Evolutionary conservation across 495 filamentous ascomycete genomes (phyloP).

Genomic region (Rusavskia elegans): DNA sequence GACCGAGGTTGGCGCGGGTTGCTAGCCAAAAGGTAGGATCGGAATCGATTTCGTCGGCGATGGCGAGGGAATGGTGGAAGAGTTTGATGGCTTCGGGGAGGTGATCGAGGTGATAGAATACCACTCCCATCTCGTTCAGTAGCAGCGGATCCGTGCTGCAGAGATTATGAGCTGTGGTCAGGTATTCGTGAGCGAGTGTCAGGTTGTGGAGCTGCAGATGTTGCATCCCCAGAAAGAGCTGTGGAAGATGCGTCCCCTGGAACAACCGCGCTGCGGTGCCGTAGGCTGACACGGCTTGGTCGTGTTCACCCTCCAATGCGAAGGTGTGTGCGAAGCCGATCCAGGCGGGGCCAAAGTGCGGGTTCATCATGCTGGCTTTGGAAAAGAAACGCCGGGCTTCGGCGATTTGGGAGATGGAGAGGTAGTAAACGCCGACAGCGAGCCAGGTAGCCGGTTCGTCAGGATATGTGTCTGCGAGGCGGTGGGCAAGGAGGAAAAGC

Average conservation of each 20-base stretch:
- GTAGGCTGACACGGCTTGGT: conserved; percentile 96
- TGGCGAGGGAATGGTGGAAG: conserved; percentile 56
- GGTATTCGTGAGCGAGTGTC: conserved; percentile 87
- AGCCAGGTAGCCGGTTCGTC: conserved; percentile 84
- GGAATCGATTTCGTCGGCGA: conserved; percentile 65
- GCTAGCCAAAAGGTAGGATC: conserved; percentile 76
- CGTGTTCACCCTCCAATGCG: conserved; percentile 98
- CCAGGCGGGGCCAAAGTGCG: conserved; percentile 95
- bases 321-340: conserved; percentile 99
- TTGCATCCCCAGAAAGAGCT: conserved; percentile 97
- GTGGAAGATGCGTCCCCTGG: conserved; percentile 90
- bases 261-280: conserved; percentile 90
- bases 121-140: conserved; percentile 88
- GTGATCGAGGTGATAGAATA: conserved; percentile 80
- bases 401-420: conserved; percentile 73
- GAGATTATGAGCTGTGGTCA: conserved; percentile 68
- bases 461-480: conserved; percentile 81
- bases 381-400: conserved; percentile 92
- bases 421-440: conserved; percentile 90
- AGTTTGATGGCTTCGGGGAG: conserved; percentile 52
- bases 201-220: conserved; percentile 92
- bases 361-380: conserved; percentile 92
- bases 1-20: conserved; percentile 74
- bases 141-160: conserved; percentile 72
- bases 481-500: conserved; percentile 86